Evolutionary conservation across 2,329 filamentous ascomycete species (phyloP).

Genomic region (Talaromyces sp.): DNA sequence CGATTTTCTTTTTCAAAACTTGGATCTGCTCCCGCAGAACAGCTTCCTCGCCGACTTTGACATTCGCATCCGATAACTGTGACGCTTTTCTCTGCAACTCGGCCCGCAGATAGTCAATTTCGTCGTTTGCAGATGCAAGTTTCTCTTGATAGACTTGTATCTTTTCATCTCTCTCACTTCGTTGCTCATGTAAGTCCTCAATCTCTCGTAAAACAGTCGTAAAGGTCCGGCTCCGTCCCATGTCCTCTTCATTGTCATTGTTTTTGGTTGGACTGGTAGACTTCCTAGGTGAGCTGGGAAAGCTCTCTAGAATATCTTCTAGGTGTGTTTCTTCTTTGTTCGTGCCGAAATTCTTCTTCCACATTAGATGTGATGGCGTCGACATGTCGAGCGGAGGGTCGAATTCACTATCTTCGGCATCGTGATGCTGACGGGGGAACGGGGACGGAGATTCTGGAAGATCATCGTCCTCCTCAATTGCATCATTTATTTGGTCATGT

Average conservation of each 20-base stretch:
- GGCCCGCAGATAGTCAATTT: constrained; percentile 34
- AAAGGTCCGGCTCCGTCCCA: constrained; percentile 13
- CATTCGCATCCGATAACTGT: constrained; percentile 24
- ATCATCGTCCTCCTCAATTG: constrained; percentile 8
- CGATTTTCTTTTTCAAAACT: constrained; percentile 23
- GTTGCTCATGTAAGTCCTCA: constrained; percentile 25
- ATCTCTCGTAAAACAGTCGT: constrained; percentile 28
- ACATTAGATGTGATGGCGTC: constrained; percentile 38
- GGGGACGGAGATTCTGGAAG: constrained; percentile 18
- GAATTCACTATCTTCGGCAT: constrained; percentile 38
- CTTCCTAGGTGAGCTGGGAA: constrained; percentile 20
- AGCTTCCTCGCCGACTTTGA: constrained; percentile 19
- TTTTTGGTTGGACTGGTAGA: constrained; percentile 24
- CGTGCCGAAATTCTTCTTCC: constrained; percentile 20
- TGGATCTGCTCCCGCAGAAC: constrained; percentile 27
- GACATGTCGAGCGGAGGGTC: constrained; percentile 41
- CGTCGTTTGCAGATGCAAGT: constrained; percentile 31
- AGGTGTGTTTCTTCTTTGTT: constrained; percentile 29
- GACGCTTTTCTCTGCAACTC: constrained; percentile 31
- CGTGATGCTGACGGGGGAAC: constrained; percentile 13
- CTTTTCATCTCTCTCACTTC: constrained; percentile 32
- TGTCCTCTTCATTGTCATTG: constrained; percentile 18
- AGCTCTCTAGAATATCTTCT: constrained; percentile 34
- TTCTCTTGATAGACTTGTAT: constrained; percentile 27
- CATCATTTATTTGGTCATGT: constrained; percentile 8